Evolutionary conservation across 352 stramenopile genomes (phyloP).

Genomic region (Pythium phragmiticola): DNA sequence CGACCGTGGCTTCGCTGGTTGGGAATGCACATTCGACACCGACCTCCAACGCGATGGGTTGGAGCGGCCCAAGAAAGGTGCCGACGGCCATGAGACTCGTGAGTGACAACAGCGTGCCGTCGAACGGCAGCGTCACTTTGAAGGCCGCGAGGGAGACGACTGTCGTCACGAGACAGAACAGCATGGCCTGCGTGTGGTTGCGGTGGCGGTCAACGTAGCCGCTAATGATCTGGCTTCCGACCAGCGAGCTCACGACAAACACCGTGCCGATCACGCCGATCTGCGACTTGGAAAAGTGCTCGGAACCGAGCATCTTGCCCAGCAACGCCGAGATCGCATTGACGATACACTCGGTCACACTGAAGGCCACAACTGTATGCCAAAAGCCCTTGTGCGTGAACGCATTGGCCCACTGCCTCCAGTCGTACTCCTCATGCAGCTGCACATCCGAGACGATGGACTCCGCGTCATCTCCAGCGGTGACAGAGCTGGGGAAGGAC

Average conservation of each 20-base stretch:
- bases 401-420: slow-evolving; percentile 61
- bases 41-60: slow-evolving; percentile 68
- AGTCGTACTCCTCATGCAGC: slow-evolving; percentile 69
- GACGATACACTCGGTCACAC: slow-evolving; percentile 60
- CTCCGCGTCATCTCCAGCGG: slow-evolving; percentile 26
- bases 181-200: slow-evolving; percentile 58
- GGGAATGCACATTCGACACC: slow-evolving; percentile 73
- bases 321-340: slow-evolving; percentile 74
- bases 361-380: slow-evolving; percentile 63
- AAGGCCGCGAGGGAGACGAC: slow-evolving; percentile 41
- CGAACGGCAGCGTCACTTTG: slow-evolving; percentile 38
- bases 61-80: slow-evolving; percentile 56
- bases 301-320: slow-evolving; percentile 63
- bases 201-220: slow-evolving; percentile 58
- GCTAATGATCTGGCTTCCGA: slow-evolving; percentile 69
- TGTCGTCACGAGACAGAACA: slow-evolving; percentile 55
- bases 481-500: slow-evolving; percentile 41
- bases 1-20: slow-evolving; percentile 74
- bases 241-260: slow-evolving; percentile 70
- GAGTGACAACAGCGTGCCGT: slow-evolving; percentile 42
- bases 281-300: slow-evolving; percentile 60
- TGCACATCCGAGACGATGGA: slow-evolving; percentile 57
- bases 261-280: slow-evolving; percentile 63
- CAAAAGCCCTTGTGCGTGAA: slow-evolving; percentile 65
- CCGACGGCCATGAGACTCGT: slow-evolving; percentile 46